Evolutionary conservation across 805 yeast genomes (phyloP), one percentile per base, ranked within the genome.

Genomic region (Wickerhamiella allomyrinae): DNA sequence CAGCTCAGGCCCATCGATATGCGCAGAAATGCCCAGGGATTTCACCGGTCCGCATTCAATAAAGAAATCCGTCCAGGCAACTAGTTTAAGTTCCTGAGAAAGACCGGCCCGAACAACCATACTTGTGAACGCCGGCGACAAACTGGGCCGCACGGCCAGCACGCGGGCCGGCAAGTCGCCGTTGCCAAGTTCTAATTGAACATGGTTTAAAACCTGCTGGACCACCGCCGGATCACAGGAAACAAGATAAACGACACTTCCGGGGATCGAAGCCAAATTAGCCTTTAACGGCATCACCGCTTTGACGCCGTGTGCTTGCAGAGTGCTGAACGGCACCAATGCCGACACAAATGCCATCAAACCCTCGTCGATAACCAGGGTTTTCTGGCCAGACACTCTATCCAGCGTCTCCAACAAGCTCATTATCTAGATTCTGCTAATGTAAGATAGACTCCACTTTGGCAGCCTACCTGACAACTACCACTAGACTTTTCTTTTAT

Each of bases 251-350:
- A 58, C 53, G 7, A 56, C 39, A 17, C 48, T 45, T 15, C 44
- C 39, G 29, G 36, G 42, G 2, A 44, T 36, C 21, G 45, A 37
- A 20, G 39, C 39, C 20, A 45, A 34, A 15, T 40, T 45, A 34
- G 49, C 49, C 44, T 54, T 58, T 19, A 74, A 60, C 73, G 78
- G 74, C 34, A 65, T 58, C 4, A 73, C 64, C 39, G 61, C 62
- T 24, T 62, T 65, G 39, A 79, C 70, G 41, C 75, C 77, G 29
- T 59, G 63, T 29, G 64, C 63, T 50, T 73, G 73, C 23, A 79
- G 62, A 7, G 58, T 54, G 42, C 72, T 67, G 55, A 77, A 77
- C 9, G 79, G 73, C 10, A 76, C 69, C 27, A 77, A 59, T 29
- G 62, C 62, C 53, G 79, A 74, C 43, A 79, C 57, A 10, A 70